Evolutionary conservation across 257 asterid genomes (phyloP).

Genomic region (Eustoma russellianum): DNA sequence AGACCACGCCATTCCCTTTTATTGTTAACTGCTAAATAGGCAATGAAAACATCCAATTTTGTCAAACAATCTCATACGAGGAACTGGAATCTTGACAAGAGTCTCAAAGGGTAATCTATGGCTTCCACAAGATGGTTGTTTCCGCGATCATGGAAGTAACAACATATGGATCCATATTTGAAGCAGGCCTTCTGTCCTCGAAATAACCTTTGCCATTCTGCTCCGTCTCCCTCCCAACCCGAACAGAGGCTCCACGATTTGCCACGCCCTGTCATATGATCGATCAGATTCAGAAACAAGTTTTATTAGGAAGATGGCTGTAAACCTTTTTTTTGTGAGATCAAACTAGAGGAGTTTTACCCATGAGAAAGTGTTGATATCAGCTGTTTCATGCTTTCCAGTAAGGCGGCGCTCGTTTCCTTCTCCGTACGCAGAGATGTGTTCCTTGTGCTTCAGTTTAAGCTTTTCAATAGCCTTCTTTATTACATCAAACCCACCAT

Average conservation of each 20-base stretch:
- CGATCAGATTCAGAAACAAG: too few species aligned
- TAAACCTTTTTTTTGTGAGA: too few species aligned
- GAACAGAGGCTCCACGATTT: conserved; percentile 68
- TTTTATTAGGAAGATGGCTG: too few species aligned
- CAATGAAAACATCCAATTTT: too few species aligned
- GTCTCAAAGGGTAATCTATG: conserved; percentile 4
- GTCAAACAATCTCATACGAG: too few species aligned
- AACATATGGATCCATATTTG: conserved; percentile 66
- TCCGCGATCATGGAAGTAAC: conserved; percentile 71
- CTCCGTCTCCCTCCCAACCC: conserved; percentile 83
- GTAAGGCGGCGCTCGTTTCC: conserved; percentile 33
- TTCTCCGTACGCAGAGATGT: conserved; percentile 30
- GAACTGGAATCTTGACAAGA: too few species aligned
- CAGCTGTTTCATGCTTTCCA: conserved; percentile 33
- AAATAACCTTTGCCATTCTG: conserved; percentile 64
- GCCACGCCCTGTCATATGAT: conserved; percentile 52
- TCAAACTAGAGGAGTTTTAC: conserved; percentile 5
- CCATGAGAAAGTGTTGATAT: conserved; percentile 26
- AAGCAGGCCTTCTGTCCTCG: conserved; percentile 75
- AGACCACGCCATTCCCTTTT: too few species aligned
- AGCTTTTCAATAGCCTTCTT: conserved; percentile 24
- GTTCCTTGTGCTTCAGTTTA: conserved; percentile 25
- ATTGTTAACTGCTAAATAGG: too few species aligned
- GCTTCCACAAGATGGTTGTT: conserved; percentile 55
- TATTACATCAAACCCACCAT: conserved; percentile 22